These are phyloP conservation scores for Mycena galericulata DNA, from an alignment of 768 basidiomycete genomes.

Conservation along the genomic window DNA sequence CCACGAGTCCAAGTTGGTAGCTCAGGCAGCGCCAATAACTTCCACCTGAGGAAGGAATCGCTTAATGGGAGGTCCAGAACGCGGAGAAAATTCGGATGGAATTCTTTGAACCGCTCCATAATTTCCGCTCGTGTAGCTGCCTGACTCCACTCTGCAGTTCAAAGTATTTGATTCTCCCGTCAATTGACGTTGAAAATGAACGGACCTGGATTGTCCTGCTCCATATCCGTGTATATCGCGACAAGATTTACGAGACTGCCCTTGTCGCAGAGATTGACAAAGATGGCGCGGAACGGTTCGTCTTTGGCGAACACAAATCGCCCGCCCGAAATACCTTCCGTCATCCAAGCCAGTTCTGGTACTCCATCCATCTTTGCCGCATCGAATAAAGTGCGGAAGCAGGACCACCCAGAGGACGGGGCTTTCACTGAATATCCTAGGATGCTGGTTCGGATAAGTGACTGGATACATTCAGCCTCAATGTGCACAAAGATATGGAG, in stretches of 20 bases:
- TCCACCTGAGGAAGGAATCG: background rate
- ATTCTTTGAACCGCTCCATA: background rate
- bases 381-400: constrained; percentile 15
- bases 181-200: background rate
- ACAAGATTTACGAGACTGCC: background rate
- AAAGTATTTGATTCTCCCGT: background rate
- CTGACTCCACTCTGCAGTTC: constrained; percentile 11
- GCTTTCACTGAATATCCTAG: constrained; percentile 3
- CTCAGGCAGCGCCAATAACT: constrained; percentile 4
- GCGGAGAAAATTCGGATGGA: constrained; percentile 3
- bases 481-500: background rate
- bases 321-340: constrained; percentile 10
- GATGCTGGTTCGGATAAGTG: constrained; percentile 5
- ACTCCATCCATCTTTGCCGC: background rate
- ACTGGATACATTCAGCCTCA: background rate
- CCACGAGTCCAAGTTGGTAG: constrained; percentile 19
- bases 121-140: background rate
- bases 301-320: background rate
- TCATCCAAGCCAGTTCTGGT: constrained; percentile 8
- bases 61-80: background rate
- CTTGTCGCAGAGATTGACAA: constrained; percentile 2
- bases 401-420: constrained; percentile 4
- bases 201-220: constrained; percentile 10
- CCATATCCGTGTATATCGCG: background rate
- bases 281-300: constrained; percentile 20